Evolutionary conservation across 2,329 filamentous ascomycete species (phyloP).

Genomic region (Aspergillus hiratsukae): DNA sequence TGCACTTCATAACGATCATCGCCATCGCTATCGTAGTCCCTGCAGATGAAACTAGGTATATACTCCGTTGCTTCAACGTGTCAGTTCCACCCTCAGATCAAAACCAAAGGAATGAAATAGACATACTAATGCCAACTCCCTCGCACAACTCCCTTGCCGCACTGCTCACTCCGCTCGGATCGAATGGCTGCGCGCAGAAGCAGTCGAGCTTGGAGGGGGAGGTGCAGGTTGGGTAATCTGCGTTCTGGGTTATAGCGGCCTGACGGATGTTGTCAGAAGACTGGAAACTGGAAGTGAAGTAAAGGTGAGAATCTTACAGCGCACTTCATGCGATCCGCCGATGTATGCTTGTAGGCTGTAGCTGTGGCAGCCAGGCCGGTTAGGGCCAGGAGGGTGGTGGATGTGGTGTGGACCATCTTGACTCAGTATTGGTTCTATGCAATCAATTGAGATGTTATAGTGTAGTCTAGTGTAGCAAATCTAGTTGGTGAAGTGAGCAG

Average conservation of each 20-base stretch:
- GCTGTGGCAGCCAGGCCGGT: not conserved
- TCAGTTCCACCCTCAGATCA: not conserved
- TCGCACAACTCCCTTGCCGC: conserved; percentile 2
- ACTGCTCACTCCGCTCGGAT: not conserved
- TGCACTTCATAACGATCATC: not conserved
- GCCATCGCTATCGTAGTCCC: no score
- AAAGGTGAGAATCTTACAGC: not conserved
- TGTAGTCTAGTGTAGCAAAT: no score
- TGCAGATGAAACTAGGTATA: conserved; percentile 9
- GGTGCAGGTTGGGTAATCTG: conserved; percentile 2
- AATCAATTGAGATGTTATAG: not conserved
- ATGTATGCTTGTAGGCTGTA: not conserved
- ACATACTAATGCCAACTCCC: conserved; percentile 9
- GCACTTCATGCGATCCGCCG: not conserved
- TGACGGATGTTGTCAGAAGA: no score
- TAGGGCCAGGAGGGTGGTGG: not conserved
- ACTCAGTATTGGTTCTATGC: not conserved
- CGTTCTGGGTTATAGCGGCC: conserved; percentile 6
- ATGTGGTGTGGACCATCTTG: not conserved
- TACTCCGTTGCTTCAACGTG: not conserved
- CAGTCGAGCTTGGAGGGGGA: conserved; percentile 11
- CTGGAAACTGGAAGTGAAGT: no score
- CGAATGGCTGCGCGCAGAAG: conserved; percentile 8
- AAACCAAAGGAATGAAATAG: no score
- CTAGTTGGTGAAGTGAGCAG: not conserved